A percentile compares a stretch with the other conserved stretches of the same genome.
Evolutionary conservation across 208 protist genomes (phyloP).

Genomic region (Leishmania arabica): DNA sequence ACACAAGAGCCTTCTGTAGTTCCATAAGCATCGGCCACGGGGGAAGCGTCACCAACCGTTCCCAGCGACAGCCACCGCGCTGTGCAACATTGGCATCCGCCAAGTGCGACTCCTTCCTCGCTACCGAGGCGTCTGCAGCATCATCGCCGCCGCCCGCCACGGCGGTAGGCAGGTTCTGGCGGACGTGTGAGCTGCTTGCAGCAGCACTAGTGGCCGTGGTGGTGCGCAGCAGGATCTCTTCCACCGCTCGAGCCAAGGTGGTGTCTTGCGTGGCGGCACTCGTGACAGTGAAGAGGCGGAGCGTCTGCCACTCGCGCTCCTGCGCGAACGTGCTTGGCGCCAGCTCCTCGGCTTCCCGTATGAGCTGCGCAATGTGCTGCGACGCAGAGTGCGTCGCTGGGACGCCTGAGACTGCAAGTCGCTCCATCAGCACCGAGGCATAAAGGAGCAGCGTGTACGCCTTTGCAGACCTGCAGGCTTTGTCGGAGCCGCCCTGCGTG

Average conservation of each 20-base stretch:
- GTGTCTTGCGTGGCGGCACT: constrained; percentile 14
- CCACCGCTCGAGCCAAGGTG: constrained; percentile 34
- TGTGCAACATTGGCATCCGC: constrained; percentile 12
- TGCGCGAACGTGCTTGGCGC: neutral
- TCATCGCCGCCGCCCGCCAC: neutral
- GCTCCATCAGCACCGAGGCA: constrained; percentile 45
- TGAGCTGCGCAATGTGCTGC: constrained; percentile 40
- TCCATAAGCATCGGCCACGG: constrained; percentile 21
- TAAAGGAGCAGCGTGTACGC: constrained; percentile 48
- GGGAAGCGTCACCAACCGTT: constrained; percentile 24
- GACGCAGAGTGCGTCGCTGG: constrained; percentile 34
- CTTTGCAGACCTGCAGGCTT: constrained; percentile 32
- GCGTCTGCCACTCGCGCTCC: constrained; percentile 57
- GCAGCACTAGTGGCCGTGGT: neutral
- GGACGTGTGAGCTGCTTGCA: neutral
- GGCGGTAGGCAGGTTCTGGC: neutral
- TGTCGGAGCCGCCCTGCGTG: constrained; percentile 34
- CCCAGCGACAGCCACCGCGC: constrained; percentile 8
- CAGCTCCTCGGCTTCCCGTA: constrained; percentile 44
- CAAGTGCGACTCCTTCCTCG: neutral
- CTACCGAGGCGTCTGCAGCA: neutral
- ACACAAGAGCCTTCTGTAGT: constrained; percentile 49
- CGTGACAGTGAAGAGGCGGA: constrained; percentile 60
- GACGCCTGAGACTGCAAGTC: constrained; percentile 30
- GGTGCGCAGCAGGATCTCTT: constrained; percentile 37